phyloP scores from a whole-genome alignment of 2,329 filamentous ascomycete species.

The Dryadomyces sulphureus region DNA sequence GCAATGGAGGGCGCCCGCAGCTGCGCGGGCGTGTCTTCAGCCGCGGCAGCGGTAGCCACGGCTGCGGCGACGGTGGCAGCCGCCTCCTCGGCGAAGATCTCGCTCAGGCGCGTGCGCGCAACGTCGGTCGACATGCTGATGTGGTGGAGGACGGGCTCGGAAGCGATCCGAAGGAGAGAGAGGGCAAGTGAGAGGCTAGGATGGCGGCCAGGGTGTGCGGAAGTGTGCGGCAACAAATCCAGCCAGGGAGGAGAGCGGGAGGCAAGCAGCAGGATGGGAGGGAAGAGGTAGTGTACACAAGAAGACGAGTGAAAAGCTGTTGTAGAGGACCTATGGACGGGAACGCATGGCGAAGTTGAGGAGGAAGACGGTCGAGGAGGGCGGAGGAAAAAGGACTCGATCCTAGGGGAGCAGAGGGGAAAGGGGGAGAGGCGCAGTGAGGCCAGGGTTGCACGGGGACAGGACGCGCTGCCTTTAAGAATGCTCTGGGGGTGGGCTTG shows the following conservation, averaged over 20 bases:
- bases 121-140: conserved; percentile 8
- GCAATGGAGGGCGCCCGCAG: conserved; percentile 33
- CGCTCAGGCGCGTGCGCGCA: conserved; percentile 8
- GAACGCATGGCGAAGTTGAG: conserved; percentile 2
- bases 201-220: not conserved
- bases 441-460: not conserved
- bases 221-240: not conserved
- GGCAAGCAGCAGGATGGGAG: not conserved
- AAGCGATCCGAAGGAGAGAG: not conserved
- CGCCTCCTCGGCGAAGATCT: conserved; percentile 11
- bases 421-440: not conserved
- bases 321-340: not conserved
- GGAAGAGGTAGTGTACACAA: not conserved
- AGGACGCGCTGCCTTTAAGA: not conserved
- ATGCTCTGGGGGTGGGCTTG: not conserved
- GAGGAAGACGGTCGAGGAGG: not conserved
- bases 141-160: not conserved
- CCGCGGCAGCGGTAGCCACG: conserved; percentile 18
- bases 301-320: not conserved
- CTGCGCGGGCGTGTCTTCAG: conserved; percentile 24
- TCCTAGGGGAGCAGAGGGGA: not conserved
- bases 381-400: not conserved
- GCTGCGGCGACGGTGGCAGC: conserved; percentile 7
- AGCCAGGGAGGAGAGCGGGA: not conserved
- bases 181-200: not conserved